Base-by-base conservation (phyloP, 2,329 filamentous ascomycete genomes). In the Cladosporium oxysporum region DNA sequence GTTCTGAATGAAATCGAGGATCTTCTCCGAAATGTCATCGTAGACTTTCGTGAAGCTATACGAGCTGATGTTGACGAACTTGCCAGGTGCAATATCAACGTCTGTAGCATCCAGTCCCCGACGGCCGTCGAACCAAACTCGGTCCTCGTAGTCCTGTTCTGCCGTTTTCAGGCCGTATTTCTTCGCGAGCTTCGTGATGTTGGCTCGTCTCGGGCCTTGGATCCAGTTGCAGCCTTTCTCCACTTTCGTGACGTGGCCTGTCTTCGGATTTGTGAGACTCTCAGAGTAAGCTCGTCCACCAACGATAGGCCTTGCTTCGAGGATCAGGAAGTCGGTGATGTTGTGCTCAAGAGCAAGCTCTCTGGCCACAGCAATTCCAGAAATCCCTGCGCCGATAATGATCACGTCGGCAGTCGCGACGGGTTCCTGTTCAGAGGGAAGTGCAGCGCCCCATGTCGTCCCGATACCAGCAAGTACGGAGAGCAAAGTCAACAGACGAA, bases 141-240 rank as follows among this genome's bases (percentile, higher is more conserved):
- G 23, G 33, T 63, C 41, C 2, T 63, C 61, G 10, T 63, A 63
- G 50, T 63, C 61, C 8, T 63, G 61, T 1, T 37, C 18, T 7
- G 61, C 50, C n/a, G 61, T 63, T 7, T 44, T 52, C 23, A 63
- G 61, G 5, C 49, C 49, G 12, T 63, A 57, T 12, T 63, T 63
- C 61, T 63, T 55, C 8, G 61, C 61, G 10, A 63, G 49, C 35
- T 63, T 63, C 33, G 61, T 63, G 50, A 63, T 63, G 26, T 63
- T 63, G 18, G 33, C 33, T 6, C 61, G 49, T 12, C 61, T 37
- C 5, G 61, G 61, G 26, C 61, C 61, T 57, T 63, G 61, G 11
- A 63, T 63, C 61, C 61, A 63, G 12, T 63, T 63, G 50, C 61
- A 63, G 7, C 61, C 61, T 28, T 63, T 63, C 28, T 63, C 61